Conservation (phyloP, 495 filamentous ascomycete genomes). For the Xylaria acuta region DNA sequence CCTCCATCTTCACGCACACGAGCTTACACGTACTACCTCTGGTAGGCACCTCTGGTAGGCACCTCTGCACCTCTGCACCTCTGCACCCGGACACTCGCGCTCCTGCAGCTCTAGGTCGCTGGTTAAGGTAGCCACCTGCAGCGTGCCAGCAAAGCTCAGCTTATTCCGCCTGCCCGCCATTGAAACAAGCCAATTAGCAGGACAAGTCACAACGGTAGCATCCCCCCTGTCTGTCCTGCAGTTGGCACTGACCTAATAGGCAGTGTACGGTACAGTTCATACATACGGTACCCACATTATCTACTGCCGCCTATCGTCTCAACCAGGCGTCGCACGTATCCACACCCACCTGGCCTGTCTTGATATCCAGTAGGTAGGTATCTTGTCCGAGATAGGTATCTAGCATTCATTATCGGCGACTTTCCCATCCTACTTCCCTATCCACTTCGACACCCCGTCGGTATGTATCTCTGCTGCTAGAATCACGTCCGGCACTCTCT, state of each 20-base stretch:
- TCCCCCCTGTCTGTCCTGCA: neutral
- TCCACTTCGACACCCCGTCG: neutral
- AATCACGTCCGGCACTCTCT: neutral
- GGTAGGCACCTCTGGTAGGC: conserved; percentile 15
- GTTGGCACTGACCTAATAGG: neutral
- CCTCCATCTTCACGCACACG: neutral
- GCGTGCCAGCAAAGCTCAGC: conserved; percentile 19
- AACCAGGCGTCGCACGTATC: conserved; percentile 25
- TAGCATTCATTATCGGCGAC: conserved; percentile 17
- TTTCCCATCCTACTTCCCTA: conserved; percentile 11
- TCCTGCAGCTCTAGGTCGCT: conserved; percentile 4
- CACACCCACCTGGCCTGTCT: conserved; percentile 21
- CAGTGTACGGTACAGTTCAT: neutral
- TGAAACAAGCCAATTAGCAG: conserved; percentile 3
- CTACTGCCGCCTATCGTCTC: conserved; percentile 4
- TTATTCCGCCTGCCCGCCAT: neutral
- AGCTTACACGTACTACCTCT: conserved; percentile 15
- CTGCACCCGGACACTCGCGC: neutral
- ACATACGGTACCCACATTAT: conserved; percentile 3
- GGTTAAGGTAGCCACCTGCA: neutral
- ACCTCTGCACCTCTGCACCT: too few species aligned
- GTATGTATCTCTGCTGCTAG: conserved; percentile 14
- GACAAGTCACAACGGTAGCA: conserved; percentile 18
- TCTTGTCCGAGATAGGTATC: neutral
- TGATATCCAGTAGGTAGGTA: conserved; percentile 19